Evolutionary conservation across 2,329 filamentous ascomycete genomes (phyloP).

Genomic region (Pseudocercospora vitis): DNA sequence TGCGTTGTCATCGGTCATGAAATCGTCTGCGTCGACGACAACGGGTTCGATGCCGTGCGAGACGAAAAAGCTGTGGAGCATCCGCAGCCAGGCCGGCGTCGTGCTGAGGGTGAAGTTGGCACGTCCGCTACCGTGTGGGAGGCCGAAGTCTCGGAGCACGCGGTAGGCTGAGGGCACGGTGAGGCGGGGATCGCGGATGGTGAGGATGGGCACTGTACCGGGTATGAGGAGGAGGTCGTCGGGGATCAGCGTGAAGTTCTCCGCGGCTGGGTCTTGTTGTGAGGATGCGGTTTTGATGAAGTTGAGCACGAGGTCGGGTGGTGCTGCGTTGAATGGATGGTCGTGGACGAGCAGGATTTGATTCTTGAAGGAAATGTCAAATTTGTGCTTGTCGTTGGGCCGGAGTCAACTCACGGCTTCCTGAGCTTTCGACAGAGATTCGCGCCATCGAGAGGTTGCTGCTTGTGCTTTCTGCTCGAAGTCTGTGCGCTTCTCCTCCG

Average conservation of each 20-base stretch:
- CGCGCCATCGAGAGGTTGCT: not conserved
- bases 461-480: slow-evolving; percentile 1
- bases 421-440: not conserved
- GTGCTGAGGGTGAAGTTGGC: slow-evolving; percentile 29
- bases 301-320: not conserved
- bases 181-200: slow-evolving; percentile 40
- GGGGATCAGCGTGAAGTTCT: slow-evolving; percentile 36
- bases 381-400: not conserved
- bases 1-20: slow-evolving; percentile 36
- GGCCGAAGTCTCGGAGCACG: slow-evolving; percentile 13
- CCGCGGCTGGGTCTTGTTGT: not conserved
- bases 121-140: slow-evolving; percentile 18
- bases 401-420: not conserved
- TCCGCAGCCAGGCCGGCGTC: slow-evolving; percentile 36
- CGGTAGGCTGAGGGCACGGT: slow-evolving; percentile 43
- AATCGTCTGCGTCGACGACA: slow-evolving; percentile 43
- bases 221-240: slow-evolving; percentile 39
- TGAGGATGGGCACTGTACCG: slow-evolving; percentile 14
- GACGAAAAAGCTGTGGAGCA: slow-evolving; percentile 41
- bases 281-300: not conserved
- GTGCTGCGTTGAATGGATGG: not conserved
- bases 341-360: not conserved
- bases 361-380: not conserved
- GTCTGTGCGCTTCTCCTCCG: not conserved
- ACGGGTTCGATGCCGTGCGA: slow-evolving; percentile 30